Conservation (phyloP, 176 grass and related monocot genomes). For the Oryza meyeriana region DNA sequence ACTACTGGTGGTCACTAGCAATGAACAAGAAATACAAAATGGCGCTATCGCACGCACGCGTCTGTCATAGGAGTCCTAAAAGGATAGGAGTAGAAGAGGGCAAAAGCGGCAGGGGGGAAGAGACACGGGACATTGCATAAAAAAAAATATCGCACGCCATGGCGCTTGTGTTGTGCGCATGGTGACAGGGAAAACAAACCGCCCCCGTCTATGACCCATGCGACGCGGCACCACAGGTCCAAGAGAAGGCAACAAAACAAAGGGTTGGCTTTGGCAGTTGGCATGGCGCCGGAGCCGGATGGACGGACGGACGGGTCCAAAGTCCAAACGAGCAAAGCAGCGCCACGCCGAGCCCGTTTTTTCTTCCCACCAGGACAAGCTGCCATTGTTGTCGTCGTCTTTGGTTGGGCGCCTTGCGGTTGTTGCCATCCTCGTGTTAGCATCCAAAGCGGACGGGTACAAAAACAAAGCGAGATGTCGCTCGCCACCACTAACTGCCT, state of each 20-base stretch:
- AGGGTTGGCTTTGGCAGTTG: constrained; percentile 10
- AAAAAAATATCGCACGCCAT: neutral
- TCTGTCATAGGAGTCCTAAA: neutral
- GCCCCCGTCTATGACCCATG: neutral
- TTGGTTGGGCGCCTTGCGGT: neutral
- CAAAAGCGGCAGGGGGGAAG: neutral
- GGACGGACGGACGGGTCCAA: neutral
- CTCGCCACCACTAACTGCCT: neutral
- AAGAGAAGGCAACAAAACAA: neutral
- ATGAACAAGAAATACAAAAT: neutral
- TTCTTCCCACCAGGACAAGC: neutral
- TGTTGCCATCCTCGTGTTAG: neutral
- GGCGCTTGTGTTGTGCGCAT: neutral
- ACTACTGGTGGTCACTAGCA: neutral
- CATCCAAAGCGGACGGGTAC: neutral
- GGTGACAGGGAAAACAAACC: neutral
- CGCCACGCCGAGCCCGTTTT: neutral
- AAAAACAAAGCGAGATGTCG: neutral
- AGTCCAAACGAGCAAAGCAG: neutral
- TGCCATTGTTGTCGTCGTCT: neutral
- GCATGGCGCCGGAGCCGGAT: neutral
- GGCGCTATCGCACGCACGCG: neutral
- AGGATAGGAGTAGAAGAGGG: neutral
- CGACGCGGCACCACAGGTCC: neutral
- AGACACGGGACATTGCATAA: neutral